phyloP scores from a whole-genome alignment of 2,329 filamentous ascomycete genomes.

The Penicillium sp. region DNA sequence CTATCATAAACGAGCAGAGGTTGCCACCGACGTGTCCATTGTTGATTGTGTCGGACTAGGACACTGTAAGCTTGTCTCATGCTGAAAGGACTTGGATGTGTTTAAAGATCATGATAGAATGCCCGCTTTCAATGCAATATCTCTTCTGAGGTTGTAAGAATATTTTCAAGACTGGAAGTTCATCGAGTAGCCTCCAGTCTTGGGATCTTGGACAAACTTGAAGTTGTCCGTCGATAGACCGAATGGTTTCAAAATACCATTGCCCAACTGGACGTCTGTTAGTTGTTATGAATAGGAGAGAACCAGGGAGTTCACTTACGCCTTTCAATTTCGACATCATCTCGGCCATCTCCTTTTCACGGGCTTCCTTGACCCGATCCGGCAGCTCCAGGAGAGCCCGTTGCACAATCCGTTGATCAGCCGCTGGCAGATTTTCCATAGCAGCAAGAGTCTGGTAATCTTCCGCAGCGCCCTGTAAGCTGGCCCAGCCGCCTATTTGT shows the following conservation, averaged over 20 bases:
- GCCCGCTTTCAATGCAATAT: too few relatives aligned
- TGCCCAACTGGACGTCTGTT: constrained; percentile 60
- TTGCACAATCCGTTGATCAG: constrained; percentile 65
- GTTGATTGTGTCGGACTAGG: too few relatives aligned
- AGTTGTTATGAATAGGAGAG: constrained; percentile 1
- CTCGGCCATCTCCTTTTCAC: constrained; percentile 83
- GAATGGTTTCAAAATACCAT: constrained; percentile 88
- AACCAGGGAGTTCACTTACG: constrained; percentile 42
- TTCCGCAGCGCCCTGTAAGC: constrained; percentile 69
- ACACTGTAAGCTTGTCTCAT: too few relatives aligned
- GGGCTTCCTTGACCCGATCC: constrained; percentile 66
- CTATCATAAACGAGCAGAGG: neutral
- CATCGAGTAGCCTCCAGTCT: constrained; percentile 88
- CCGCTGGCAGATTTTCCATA: constrained; percentile 55
- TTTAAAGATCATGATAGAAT: too few relatives aligned
- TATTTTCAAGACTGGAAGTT: constrained; percentile 57
- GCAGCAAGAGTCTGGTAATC: constrained; percentile 71
- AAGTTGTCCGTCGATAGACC: constrained; percentile 93
- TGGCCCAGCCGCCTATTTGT: constrained; percentile 71
- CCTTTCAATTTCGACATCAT: constrained; percentile 97
- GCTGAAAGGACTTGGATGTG: too few relatives aligned
- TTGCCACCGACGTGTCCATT: neutral
- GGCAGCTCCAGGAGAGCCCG: constrained; percentile 64
- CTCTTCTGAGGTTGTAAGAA: neutral
- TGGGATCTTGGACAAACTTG: constrained; percentile 85